Conservation (phyloP, 257 asterid species). For the Lycium ferocissimum region DNA sequence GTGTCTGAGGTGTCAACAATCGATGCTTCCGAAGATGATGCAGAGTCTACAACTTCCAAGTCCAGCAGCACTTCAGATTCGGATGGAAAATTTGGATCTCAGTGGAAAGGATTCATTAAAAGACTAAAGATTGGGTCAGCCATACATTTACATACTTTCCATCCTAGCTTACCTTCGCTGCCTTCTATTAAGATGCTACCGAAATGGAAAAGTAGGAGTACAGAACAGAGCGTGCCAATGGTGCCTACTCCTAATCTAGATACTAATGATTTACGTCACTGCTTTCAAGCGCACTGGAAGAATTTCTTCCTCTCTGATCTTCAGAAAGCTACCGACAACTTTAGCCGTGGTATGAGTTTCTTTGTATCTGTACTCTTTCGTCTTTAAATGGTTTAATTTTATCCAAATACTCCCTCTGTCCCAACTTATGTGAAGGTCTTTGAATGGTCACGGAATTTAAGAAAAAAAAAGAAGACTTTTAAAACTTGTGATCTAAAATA, state of each 20-base stretch:
- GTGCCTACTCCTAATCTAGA: conserved; percentile 25
- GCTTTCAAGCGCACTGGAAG: conserved; percentile 32
- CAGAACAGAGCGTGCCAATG: conserved; percentile 23
- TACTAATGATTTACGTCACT: conserved; percentile 19
- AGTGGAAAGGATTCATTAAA: conserved; percentile 34
- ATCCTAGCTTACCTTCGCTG: conserved; percentile 30
- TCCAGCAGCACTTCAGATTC: conserved; percentile 25
- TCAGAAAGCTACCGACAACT: conserved; percentile 29
- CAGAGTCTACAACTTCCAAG: conserved; percentile 23
- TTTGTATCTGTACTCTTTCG: not conserved
- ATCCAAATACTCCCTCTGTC: not conserved
- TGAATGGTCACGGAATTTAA: no score
- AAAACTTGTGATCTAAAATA: no score
- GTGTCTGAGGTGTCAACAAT: not conserved
- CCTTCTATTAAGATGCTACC: conserved; percentile 29
- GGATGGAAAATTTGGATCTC: conserved; percentile 27
- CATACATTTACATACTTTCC: conserved; percentile 31
- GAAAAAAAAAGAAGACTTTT: no score
- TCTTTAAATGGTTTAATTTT: not conserved
- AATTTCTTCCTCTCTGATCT: conserved; percentile 30
- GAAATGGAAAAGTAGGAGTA: conserved; percentile 22
- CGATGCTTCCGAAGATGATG: conserved; percentile 7
- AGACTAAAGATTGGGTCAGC: conserved; percentile 22
- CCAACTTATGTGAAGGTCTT: no score
- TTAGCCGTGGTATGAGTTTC: conserved; percentile 31